Base-by-base conservation (phyloP, 2,329 filamentous ascomycete species). In the Exophiala mesophila region DNA sequence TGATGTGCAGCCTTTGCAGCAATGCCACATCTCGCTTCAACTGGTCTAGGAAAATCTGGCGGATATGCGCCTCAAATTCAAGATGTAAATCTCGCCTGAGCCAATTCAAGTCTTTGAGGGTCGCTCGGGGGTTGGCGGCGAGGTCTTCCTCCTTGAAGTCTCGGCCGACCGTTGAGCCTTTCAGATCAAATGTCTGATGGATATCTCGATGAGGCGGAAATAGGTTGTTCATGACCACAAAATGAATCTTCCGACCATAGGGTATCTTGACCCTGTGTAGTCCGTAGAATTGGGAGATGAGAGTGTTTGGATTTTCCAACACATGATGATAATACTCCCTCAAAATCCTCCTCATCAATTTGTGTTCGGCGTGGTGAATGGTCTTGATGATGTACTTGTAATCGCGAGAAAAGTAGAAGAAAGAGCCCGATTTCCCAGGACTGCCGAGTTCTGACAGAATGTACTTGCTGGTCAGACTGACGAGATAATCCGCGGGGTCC, bases 361-460 rank as follows among this genome's bases (percentile, higher is more conserved):
- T 73, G 55, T 72, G 70, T 52, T 98, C 92, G 56, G 81, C 80
- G 58, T 97, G 92, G 63, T 98, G 92, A 55, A 98, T 97, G 16
- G 92, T 98, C 69, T 98, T 98, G 77, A 98, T 98, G 68, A 98
- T 98, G 69, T 98, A 98, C 68, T 96, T 97, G 76, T 98, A 98
- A 68, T 98, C 92, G 58, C 92, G 78, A 35, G 92, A 97, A 69
- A 97, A 98, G 73, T 98, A 98, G 70, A 98, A 98, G 71, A 98
- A 98, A 65, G 89, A 97, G 53, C 92, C 92, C 64, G 89, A 96
- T 72, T 98, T 98, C 47, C 92, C 92, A 1, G 92, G 92, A 3
- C 92, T 97, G 24, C 92, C 92, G 45, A 98, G 77, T 65, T 98
- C 92, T 4, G 92, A 97, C 52, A 98, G 76, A 41, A 98, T 97